Percentiles rank a stretch among this genome's conserved stretches.
phyloP scores from a whole-genome alignment of 2,329 filamentous ascomycete genomes.

The Blastomyces parvus region DNA sequence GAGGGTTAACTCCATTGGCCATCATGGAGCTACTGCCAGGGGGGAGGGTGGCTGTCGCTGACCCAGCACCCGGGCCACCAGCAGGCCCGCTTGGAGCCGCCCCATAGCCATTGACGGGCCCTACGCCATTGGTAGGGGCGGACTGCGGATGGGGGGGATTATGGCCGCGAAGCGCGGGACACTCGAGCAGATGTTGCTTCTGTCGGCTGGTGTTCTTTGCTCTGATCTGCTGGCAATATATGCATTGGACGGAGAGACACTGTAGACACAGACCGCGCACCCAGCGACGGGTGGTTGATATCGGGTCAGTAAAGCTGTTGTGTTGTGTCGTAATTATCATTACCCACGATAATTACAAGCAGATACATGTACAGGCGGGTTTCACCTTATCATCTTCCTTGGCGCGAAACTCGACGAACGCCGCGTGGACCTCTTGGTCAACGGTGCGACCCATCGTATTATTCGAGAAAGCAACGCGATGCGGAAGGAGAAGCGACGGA shows the following conservation, averaged over 20 bases:
- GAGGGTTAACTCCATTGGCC: conserved; percentile 36
- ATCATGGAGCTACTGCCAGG: conserved; percentile 36
- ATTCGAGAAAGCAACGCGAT: conserved; percentile 12
- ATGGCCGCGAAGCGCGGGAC: conserved; percentile 40
- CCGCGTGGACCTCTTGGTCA: conserved; percentile 45
- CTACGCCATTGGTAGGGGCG: conserved; percentile 33
- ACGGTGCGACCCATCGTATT: conserved; percentile 41
- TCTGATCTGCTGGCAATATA: conserved; percentile 45
- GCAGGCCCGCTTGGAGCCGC: conserved; percentile 32
- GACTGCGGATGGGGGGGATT: conserved; percentile 36
- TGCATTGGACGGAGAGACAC: conserved; percentile 46
- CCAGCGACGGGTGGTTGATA: conserved; percentile 9
- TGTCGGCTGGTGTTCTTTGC: conserved; percentile 46
- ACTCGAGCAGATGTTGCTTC: conserved; percentile 44
- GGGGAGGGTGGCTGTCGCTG: conserved; percentile 29
- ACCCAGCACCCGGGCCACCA: conserved; percentile 23
- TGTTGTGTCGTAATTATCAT: conserved; percentile 29
- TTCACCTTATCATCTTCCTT: conserved; percentile 43
- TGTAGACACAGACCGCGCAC: conserved; percentile 21
- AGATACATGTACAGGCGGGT: conserved; percentile 29
- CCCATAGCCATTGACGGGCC: conserved; percentile 35
- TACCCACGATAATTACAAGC: conserved; percentile 25
- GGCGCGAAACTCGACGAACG: conserved; percentile 46
- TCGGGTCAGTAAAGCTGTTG: conserved; percentile 28
- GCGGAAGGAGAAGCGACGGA: conserved; percentile 18